A percentile compares a stretch with the other conserved stretches of the same genome.
Conservation (phyloP, 2,329 filamentous ascomycete genomes). For the Nannizzia gypsea region DNA sequence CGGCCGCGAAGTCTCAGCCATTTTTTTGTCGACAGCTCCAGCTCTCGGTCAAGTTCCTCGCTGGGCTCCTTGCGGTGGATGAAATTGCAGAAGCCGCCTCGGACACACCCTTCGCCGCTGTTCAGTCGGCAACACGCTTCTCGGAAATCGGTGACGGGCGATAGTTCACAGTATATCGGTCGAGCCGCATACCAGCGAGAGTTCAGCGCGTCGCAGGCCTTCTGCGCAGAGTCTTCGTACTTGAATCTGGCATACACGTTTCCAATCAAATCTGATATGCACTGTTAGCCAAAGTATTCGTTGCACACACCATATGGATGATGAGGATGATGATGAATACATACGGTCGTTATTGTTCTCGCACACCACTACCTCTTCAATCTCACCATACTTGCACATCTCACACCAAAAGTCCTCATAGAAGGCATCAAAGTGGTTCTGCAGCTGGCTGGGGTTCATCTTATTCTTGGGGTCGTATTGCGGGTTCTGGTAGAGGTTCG, state of each 20-base stretch:
- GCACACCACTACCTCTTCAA: constrained; percentile 96
- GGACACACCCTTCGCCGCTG: constrained; percentile 84
- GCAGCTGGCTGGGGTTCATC: constrained; percentile 91
- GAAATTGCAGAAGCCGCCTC: constrained; percentile 98
- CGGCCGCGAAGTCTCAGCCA: constrained; percentile 78
- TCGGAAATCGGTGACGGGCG: constrained; percentile 92
- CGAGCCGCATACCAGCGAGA: constrained; percentile 91
- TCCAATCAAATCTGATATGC: constrained; percentile 66
- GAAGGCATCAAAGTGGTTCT: constrained; percentile 99
- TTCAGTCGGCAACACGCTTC: constrained; percentile 96
- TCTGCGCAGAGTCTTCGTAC: constrained; percentile 92
- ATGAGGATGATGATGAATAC: constrained; percentile 24
- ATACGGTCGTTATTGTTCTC: constrained; percentile 97
- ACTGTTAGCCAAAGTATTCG: not conserved
- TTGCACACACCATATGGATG: constrained; percentile 19
- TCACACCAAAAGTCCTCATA: constrained; percentile 99
- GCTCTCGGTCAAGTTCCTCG: constrained; percentile 74
- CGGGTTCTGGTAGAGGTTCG: constrained; percentile 98
- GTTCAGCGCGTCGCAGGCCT: constrained; percentile 88
- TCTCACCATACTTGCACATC: constrained; percentile 96
- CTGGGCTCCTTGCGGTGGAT: constrained; percentile 95
- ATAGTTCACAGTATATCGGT: constrained; percentile 96
- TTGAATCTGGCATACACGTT: constrained; percentile 99
- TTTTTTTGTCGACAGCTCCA: constrained; percentile 86
- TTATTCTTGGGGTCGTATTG: constrained; percentile 93